These are phyloP conservation scores for Vitis rotundifolia DNA, from an alignment of 164 flowering plant genomes.

Conservation along the genomic window DNA sequence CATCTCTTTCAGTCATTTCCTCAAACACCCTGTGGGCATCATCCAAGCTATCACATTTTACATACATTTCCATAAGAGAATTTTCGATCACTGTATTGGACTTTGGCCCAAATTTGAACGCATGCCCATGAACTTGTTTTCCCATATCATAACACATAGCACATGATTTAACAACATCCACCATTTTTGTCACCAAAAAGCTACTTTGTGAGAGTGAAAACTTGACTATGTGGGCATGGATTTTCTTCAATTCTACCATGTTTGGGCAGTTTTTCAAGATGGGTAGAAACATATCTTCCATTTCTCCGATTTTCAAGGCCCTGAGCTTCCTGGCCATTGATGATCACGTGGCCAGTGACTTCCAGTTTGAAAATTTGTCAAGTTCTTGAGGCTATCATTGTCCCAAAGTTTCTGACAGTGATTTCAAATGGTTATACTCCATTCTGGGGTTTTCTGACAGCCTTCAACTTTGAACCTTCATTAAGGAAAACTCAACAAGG, in stretches of 20 bases:
- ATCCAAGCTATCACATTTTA: constrained; percentile 43
- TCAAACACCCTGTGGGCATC: constrained; percentile 62
- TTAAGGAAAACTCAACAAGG: too few relatives aligned
- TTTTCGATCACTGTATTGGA: constrained; percentile 35
- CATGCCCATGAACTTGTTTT: constrained; percentile 66
- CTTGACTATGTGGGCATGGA: constrained; percentile 57
- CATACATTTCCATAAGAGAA: constrained; percentile 64
- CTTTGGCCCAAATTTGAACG: constrained; percentile 43
- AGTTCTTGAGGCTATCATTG: too few relatives aligned
- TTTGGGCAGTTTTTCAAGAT: constrained; percentile 41
- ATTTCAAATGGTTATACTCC: too few relatives aligned
- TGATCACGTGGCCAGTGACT: background rate
- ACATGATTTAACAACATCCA: constrained; percentile 57
- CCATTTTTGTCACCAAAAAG: constrained; percentile 70
- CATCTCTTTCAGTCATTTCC: constrained; percentile 61
- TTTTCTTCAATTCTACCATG: constrained; percentile 43
- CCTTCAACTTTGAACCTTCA: too few relatives aligned
- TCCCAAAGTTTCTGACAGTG: too few relatives aligned
- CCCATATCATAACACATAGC: constrained; percentile 37
- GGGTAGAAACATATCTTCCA: constrained; percentile 58
- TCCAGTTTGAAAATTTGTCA: too few relatives aligned
- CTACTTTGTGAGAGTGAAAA: constrained; percentile 60
- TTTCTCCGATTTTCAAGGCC: constrained; percentile 30
- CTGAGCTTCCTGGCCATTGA: constrained; percentile 15
- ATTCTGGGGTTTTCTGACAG: too few relatives aligned